phyloP scores from a whole-genome alignment of 75 land plant genomes.

The Adiantum capillusveneris region DNA sequence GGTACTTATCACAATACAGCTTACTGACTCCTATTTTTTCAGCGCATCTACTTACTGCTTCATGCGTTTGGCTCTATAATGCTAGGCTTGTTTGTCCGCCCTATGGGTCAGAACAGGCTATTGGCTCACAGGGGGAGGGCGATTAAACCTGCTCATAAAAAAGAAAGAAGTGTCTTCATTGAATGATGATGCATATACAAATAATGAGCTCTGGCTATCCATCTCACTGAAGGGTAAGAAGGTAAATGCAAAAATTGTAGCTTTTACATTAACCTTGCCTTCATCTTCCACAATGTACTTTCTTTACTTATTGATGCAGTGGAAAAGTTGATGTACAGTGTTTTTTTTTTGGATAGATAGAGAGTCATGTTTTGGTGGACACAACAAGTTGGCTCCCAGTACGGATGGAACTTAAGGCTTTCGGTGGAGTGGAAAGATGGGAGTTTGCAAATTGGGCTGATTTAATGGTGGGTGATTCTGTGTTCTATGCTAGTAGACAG shows the following conservation, averaged over 20 bases:
- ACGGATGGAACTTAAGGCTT: slow-evolving; percentile 18
- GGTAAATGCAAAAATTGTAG: slow-evolving; percentile 3
- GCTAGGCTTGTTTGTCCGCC: slow-evolving; percentile 22
- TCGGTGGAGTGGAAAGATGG: slow-evolving; percentile 25
- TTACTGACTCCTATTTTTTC: too few relatives aligned
- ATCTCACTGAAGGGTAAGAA: slow-evolving; percentile 14
- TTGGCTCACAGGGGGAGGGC: slow-evolving; percentile 37
- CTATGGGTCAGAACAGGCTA: slow-evolving; percentile 39
- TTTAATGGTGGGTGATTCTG: neutral
- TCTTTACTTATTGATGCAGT: neutral
- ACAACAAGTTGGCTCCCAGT: slow-evolving; percentile 18
- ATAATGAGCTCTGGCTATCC: slow-evolving; percentile 9
- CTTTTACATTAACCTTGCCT: neutral
- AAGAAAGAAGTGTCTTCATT: slow-evolving; percentile 6
- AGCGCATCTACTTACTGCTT: too few relatives aligned
- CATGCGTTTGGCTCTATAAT: neutral
- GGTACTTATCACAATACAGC: slow-evolving; percentile 20
- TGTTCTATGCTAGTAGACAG: too few relatives aligned
- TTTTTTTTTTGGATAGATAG: slow-evolving; percentile 8
- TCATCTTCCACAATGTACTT: too few relatives aligned
- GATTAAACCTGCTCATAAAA: slow-evolving; percentile 10
- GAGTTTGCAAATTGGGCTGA: slow-evolving; percentile 21
- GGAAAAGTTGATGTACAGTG: neutral
- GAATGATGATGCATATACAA: neutral
- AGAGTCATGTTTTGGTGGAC: slow-evolving; percentile 24